phyloP scores from a whole-genome alignment of 192 early-diverging fungal species.

The Funneliformis geosporum region DNA sequence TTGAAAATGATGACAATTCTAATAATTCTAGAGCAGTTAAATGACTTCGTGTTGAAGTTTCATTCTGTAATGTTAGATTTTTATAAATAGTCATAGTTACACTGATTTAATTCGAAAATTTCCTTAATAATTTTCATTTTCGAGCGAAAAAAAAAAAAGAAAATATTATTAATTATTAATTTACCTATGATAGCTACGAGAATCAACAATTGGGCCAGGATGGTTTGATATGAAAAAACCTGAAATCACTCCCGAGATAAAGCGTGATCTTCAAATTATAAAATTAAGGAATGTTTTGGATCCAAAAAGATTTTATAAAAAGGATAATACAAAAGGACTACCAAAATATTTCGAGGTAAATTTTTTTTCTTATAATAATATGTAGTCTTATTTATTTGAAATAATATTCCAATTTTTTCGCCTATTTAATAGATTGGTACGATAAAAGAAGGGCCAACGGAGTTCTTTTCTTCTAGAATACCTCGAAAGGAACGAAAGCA shows the following conservation, averaged over 20 bases:
- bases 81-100: conserved; percentile 27
- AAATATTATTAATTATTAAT: not conserved
- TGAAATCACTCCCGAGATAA: conserved; percentile 83
- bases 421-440: conserved; percentile 58
- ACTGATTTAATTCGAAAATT: conserved; percentile 12
- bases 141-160: not conserved
- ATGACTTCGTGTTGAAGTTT: not conserved
- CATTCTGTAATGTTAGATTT: conserved; percentile 20
- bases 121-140: not conserved
- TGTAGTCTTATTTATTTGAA: not conserved
- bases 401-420: not conserved
- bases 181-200: conserved; percentile 4
- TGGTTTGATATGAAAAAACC: conserved; percentile 94
- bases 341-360: conserved; percentile 91
- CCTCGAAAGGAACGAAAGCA: conserved; percentile 81
- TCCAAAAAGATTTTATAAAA: conserved; percentile 91
- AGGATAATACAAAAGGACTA: conserved; percentile 59
- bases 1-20: not conserved
- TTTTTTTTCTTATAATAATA: not conserved
- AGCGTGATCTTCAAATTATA: conserved; percentile 86
- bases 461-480: conserved; percentile 87
- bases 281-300: conserved; percentile 86
- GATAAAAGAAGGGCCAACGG: conserved; percentile 81
- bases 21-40: conserved; percentile 14
- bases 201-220: conserved; percentile 36